Evolutionary conservation across 2,329 filamentous ascomycete genomes (phyloP), one percentile per base, ranked within the genome.

Genomic region (Niveomyces coronatus): DNA sequence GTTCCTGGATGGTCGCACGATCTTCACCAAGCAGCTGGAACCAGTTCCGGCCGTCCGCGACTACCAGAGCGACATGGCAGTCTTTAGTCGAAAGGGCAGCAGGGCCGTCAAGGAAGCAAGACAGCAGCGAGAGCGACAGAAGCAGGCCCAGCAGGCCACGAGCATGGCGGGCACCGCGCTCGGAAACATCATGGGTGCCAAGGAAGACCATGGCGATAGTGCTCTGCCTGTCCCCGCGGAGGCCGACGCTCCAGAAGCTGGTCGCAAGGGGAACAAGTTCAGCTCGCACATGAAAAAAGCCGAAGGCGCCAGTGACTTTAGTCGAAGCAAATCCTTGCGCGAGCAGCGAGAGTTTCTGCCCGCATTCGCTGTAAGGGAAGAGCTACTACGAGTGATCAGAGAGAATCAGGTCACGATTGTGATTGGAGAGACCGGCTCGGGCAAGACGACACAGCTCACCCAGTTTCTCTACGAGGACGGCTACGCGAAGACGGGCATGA

Each of bases 371-470:
- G 91, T 98, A 3, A 75, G 93, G 26, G 91, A 98, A 57, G 89
- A 98, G 47, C 67, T 98, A 6, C 64, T 98, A 37, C 75, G 86
- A 34, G 86, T 96, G 5, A 93, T 98, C 47, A 72, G 89, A 44
- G 91, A 98, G 61, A 96, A 98, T 51, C 91, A 98, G 57, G 91
- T 98, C 36, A 77, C 93, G 29, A 93, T 98, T 47, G 89, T 96
- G 3, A 87, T 98, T 35, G 91, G 91, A 31, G 89, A 98, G 63
- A 98, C 91, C 1, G 91, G 91, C 4, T 96, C 89, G 1, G 91
- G 91, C 35, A 98, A 98, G 63, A 98, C 91, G 3, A 98, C 91
- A 0, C 91, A 98, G 60, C 65, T 98, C 44, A 95, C 93, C 0
- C 93, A 98, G 54, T 98, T 96, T 49, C 68, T 98, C 9, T 79